Evolutionary conservation across 805 yeast species (phyloP).

Genomic region (Teunomyces funiuensis): DNA sequence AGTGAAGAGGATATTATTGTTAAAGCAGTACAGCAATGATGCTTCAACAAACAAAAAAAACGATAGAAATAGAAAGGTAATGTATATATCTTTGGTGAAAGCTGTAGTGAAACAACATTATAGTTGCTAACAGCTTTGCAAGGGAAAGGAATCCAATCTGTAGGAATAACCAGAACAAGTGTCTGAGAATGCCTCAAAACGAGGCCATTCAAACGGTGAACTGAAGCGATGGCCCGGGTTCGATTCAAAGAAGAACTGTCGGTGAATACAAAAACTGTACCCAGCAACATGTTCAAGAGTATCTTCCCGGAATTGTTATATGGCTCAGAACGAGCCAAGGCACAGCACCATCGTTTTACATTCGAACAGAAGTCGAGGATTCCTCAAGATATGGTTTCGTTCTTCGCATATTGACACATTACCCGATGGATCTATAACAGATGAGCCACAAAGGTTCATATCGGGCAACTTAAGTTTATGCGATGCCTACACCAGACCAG

Average conservation of each 20-base stretch:
- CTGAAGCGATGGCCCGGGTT: neutral
- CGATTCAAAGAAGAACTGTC: too few species aligned
- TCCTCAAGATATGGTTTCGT: neutral
- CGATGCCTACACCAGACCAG: slow-evolving; percentile 17
- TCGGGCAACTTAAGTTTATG: slow-evolving; percentile 50
- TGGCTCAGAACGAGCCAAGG: slow-evolving; percentile 3
- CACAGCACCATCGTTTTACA: neutral
- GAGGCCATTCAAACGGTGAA: neutral
- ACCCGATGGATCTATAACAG: slow-evolving; percentile 39
- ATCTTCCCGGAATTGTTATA: neutral
- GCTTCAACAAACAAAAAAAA: neutral
- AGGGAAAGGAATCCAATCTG: neutral
- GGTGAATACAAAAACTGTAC: slow-evolving; percentile 3
- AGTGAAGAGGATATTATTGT: slow-evolving; percentile 29
- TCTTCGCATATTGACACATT: slow-evolving; percentile 51
- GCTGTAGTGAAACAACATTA: slow-evolving; percentile 2
- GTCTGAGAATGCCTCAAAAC: slow-evolving; percentile 1
- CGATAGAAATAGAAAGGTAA: neutral
- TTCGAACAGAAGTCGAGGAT: neutral
- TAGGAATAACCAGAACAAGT: neutral
- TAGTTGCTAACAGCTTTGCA: neutral
- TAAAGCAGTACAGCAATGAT: slow-evolving; percentile 18
- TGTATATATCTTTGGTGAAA: slow-evolving; percentile 6
- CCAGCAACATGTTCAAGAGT: neutral
- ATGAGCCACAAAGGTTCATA: slow-evolving; percentile 24